Conservation (phyloP, 1,139 yeast species). For the Debaryomyces singareniensis region DNA sequence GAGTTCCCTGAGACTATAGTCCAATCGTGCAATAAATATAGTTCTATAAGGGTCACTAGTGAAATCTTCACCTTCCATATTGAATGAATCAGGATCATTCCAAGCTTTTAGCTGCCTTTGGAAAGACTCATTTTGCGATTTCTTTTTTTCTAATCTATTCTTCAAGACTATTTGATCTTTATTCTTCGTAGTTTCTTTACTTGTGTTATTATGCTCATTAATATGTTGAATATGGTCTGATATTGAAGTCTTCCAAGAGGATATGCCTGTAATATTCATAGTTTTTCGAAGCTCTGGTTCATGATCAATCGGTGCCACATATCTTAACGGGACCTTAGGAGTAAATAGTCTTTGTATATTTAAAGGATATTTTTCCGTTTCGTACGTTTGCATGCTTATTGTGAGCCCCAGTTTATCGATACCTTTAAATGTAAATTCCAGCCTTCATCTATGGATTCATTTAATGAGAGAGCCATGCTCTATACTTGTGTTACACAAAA, state of each 20-base stretch:
- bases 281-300: conserved; percentile 49
- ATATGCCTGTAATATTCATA: conserved; percentile 45
- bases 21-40: conserved; percentile 68
- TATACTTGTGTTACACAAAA: too few relatives aligned
- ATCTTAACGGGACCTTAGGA: conserved; percentile 63
- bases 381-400: conserved; percentile 5
- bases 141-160: conserved; percentile 16
- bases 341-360: conserved; percentile 60
- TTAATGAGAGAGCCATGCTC: too few relatives aligned
- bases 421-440: too few relatives aligned
- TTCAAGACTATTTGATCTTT: conserved; percentile 8
- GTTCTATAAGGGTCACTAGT: conserved; percentile 70
- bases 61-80: conserved; percentile 49
- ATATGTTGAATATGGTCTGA: conserved; percentile 24
- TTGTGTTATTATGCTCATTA: conserved; percentile 14
- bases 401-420: too few relatives aligned
- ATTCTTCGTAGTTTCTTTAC: conserved; percentile 20
- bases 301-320: conserved; percentile 48
- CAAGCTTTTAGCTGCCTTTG: conserved; percentile 33
- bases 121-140: conserved; percentile 19
- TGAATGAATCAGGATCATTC: conserved; percentile 47
- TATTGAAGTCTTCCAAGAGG: conserved; percentile 28
- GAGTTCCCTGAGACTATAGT: conserved; percentile 59
- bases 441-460: too few relatives aligned
- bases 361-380: conserved; percentile 50